Percentiles rank a stretch among this genome's conserved stretches.
These are phyloP conservation scores for Phytopythium sindhum DNA, from an alignment of 352 stramenopile genomes.

Conservation along the genomic window DNA sequence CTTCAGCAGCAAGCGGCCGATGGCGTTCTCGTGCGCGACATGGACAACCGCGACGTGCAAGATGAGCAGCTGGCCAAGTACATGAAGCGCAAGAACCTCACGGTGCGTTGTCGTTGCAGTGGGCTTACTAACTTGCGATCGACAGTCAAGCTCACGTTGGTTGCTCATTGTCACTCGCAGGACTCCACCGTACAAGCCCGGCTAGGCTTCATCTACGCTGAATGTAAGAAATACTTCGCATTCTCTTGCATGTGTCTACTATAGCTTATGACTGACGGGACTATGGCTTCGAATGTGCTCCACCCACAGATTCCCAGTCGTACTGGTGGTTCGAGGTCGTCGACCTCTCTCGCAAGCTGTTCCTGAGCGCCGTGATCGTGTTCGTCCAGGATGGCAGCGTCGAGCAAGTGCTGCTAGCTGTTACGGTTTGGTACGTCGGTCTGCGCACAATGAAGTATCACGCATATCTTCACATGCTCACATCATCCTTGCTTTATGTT, in stretches of 20 bases:
- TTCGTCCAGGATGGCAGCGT: conserved; percentile 73
- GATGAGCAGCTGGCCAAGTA: conserved; percentile 67
- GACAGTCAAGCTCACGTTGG: not conserved
- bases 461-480: not conserved
- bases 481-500: conserved; percentile 5
- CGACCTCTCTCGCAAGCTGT: conserved; percentile 74
- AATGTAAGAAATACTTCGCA: conserved; percentile 35
- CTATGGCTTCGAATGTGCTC: conserved; percentile 6
- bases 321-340: conserved; percentile 86
- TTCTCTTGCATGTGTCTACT: not conserved
- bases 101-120: conserved; percentile 15
- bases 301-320: conserved; percentile 39
- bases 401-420: conserved; percentile 60
- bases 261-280: not conserved
- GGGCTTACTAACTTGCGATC: not conserved
- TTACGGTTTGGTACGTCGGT: conserved; percentile 49
- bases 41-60: conserved; percentile 55
- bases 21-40: conserved; percentile 45
- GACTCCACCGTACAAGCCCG: conserved; percentile 65
- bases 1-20: conserved; percentile 38
- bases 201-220: conserved; percentile 75
- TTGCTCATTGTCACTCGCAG: conserved; percentile 10
- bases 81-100: conserved; percentile 75
- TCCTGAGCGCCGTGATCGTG: conserved; percentile 67
- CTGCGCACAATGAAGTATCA: not conserved